These are phyloP conservation scores for Hanseniaspora vineae DNA, from an alignment of 805 yeast genomes.

Conservation along the genomic window DNA sequence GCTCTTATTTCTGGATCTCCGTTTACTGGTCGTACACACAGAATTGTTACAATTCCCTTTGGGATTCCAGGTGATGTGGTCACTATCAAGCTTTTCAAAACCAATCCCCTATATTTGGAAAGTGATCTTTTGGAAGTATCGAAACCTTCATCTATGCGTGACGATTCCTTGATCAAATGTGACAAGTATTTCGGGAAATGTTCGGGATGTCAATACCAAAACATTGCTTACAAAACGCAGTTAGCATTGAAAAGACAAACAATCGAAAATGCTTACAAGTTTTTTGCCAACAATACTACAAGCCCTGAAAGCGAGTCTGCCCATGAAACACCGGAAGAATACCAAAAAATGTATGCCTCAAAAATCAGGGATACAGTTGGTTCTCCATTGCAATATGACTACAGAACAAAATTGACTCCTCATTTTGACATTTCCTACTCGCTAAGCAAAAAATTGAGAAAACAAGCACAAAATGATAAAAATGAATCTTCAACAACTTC, in stretches of 20 bases:
- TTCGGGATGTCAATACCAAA: conserved; percentile 92
- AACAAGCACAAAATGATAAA: conserved; percentile 3
- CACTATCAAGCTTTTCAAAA: conserved; percentile 56
- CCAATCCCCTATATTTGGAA: conserved; percentile 64
- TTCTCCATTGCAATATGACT: conserved; percentile 64
- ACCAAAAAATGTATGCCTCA: conserved; percentile 37
- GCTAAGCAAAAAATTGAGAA: conserved; percentile 15
- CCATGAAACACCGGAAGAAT: conserved; percentile 18
- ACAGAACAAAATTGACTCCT: conserved; percentile 91
- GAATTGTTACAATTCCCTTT: conserved; percentile 73
- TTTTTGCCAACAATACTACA: conserved; percentile 42
- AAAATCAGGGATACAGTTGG: conserved; percentile 48
- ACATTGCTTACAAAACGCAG: conserved; percentile 60
- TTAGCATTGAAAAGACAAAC: conserved; percentile 59
- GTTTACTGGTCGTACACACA: conserved; percentile 29
- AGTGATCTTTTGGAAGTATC: conserved; percentile 53
- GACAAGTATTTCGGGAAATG: conserved; percentile 86
- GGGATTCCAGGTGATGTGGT: conserved; percentile 79
- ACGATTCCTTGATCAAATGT: conserved; percentile 47
- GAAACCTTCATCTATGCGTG: conserved; percentile 32
- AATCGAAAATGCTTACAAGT: conserved; percentile 68
- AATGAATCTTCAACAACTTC: conserved; percentile 7
- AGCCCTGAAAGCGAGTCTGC: too few species aligned
- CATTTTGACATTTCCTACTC: conserved; percentile 69
- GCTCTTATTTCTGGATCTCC: conserved; percentile 53